Conservation (phyloP, 176 grass and related monocot genomes). For the Carex myosuroides region DNA sequence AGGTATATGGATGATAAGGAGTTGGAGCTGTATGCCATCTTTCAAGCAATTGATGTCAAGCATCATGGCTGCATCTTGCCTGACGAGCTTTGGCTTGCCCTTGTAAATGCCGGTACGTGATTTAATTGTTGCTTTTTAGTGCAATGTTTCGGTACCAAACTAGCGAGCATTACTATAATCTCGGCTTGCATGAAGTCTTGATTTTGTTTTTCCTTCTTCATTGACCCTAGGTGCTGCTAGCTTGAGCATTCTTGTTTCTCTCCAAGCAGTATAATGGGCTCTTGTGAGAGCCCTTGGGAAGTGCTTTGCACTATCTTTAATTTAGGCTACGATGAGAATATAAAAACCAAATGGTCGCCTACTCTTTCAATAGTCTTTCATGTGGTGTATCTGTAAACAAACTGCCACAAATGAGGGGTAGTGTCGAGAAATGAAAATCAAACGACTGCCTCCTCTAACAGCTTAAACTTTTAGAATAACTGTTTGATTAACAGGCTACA, state of each 20-base stretch:
- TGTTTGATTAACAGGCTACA: neutral
- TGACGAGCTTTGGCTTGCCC: slow-evolving; percentile 94
- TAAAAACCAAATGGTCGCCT: neutral
- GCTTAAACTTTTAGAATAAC: neutral
- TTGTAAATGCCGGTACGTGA: slow-evolving; percentile 76
- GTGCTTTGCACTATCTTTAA: neutral
- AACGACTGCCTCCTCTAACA: neutral
- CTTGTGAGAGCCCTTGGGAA: neutral
- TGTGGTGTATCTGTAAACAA: neutral
- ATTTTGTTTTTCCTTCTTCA: neutral
- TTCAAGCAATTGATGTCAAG: slow-evolving; percentile 98
- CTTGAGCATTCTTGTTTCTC: neutral
- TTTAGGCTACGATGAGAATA: neutral
- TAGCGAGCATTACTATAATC: neutral
- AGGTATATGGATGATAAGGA: slow-evolving; percentile 97
- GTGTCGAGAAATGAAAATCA: neutral
- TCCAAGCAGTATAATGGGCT: neutral
- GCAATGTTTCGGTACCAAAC: neutral
- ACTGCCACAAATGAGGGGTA: neutral
- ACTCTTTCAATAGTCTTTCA: neutral
- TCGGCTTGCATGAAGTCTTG: neutral
- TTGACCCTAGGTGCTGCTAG: neutral
- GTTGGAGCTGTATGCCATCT: slow-evolving; percentile 96
- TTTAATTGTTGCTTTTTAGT: neutral
- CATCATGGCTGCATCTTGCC: slow-evolving; percentile 94